Evolutionary conservation across 345 rosid species (phyloP), one percentile per base, ranked within the genome.

Genomic region (Tarenaya hassleriana): DNA sequence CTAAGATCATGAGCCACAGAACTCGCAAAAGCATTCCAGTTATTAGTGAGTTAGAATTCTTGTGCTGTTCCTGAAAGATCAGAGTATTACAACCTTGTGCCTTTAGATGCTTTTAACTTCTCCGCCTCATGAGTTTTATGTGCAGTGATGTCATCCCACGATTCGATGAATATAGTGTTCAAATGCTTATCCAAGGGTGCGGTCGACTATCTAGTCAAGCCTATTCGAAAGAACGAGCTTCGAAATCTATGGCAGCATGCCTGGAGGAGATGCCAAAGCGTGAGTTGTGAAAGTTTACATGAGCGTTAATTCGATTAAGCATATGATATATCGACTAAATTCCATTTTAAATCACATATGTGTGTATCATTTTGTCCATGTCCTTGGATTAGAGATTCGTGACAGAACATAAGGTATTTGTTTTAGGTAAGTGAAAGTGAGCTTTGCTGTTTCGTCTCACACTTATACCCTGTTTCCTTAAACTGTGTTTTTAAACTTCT

Each of bases 131-230:
- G 77, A 64, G 53, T 47, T 72, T n/a, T 64, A 24, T 53, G 7
- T 78, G 77, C 83, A 78, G 80, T 75, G 84, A 78, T 75, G 78
- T 78, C 84, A 39, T 70, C 80, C 49, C 78, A 65, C 53, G 78
- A 65, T 62, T 75, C 80, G 18, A 73, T 75, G 78, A 56, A 60
- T 46, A 29, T 78, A 56, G 84, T 78, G 55, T 78, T 78, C 60
- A 73, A 73, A 58, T 78, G 84, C 62, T 66, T 78, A 48, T 75
- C 80, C 11, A 78, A 73, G 64, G 80, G 80, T 50, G 80, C 84
- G 0, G 80, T 75, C 54, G 84, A 78, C 59, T 75, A 69, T 69
- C 57, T 78, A 60, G 74, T 73, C 63, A 78, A 75, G 62, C 84
- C 84, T 18, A 73, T 75, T 37, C 71, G 83, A 60, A 78, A 75